These are phyloP conservation scores for Irpex sp. DNA, from an alignment of 1,284 basidiomycete genomes.

Conservation along the genomic window DNA sequence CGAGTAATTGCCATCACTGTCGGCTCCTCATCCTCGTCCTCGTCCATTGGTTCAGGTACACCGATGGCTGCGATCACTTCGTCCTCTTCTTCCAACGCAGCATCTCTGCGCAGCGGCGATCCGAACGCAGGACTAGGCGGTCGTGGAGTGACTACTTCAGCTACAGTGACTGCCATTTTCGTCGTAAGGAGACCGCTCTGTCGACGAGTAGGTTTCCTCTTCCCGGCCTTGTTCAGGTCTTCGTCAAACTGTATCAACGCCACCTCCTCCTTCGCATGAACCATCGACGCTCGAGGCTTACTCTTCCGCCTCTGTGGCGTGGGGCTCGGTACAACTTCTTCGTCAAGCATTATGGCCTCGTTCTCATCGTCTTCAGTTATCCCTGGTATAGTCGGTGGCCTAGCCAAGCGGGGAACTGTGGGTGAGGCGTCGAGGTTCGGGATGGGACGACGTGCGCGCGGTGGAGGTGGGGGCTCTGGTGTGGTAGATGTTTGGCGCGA, in stretches of 20 bases:
- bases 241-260: constrained; percentile 29
- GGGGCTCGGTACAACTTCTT: constrained; percentile 16
- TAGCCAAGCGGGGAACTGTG: constrained; percentile 54
- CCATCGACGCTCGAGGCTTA: constrained; percentile 25
- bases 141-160: constrained; percentile 40
- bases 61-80: constrained; percentile 35
- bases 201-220: constrained; percentile 52
- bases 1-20: constrained; percentile 22
- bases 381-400: constrained; percentile 60
- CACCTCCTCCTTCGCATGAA: constrained; percentile 19
- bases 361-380: constrained; percentile 71
- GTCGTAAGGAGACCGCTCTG: constrained; percentile 62
- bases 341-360: constrained; percentile 22
- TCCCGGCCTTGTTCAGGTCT: constrained; percentile 30
- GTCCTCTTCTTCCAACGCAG: constrained; percentile 53
- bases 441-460: constrained; percentile 41
- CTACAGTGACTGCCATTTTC: constrained; percentile 27
- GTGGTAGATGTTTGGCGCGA: constrained; percentile 27
- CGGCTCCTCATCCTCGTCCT: constrained; percentile 28
- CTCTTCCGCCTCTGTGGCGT: constrained; percentile 30
- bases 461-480: constrained; percentile 38
- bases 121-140: constrained; percentile 64
- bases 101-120: constrained; percentile 53
- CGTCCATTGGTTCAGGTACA: constrained; percentile 27
- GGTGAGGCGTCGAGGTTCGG: constrained; percentile 43